Evolutionary conservation across 2,329 filamentous ascomycete species (phyloP).

Genomic region (Setomelanomma holmii): DNA sequence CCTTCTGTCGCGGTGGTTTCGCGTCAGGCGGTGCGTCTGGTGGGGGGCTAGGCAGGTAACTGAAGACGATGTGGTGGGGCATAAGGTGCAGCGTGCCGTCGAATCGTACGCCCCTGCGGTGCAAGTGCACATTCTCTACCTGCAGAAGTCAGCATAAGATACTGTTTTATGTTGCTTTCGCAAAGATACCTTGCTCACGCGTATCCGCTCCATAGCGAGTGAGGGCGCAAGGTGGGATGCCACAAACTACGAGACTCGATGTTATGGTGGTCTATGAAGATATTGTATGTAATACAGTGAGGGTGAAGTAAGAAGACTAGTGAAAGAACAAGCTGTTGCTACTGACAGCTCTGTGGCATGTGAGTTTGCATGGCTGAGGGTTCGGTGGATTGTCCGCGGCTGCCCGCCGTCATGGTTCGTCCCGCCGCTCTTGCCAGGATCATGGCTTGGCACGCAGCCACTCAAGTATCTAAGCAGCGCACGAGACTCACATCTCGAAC

Average conservation of each 20-base stretch:
- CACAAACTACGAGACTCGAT: background rate
- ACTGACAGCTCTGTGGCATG: constrained; percentile 9
- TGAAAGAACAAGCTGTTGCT: constrained; percentile 3
- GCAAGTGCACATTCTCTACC: constrained; percentile 69
- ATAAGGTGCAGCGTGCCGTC: constrained; percentile 68
- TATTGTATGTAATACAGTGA: constrained; percentile 7
- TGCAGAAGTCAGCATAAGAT: constrained; percentile 32
- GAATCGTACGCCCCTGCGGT: constrained; percentile 63
- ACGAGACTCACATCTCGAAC: background rate
- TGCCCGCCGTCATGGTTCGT: constrained; percentile 32
- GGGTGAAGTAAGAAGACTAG: background rate
- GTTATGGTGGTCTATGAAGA: background rate
- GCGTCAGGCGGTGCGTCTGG: constrained; percentile 44
- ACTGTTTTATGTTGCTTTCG: background rate
- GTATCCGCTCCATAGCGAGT: constrained; percentile 54
- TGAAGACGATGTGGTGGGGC: constrained; percentile 70
- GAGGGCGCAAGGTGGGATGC: constrained; percentile 2
- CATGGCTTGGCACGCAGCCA: constrained; percentile 29
- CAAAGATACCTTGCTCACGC: constrained; percentile 52
- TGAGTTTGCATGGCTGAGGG: constrained; percentile 19
- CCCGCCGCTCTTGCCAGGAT: constrained; percentile 25
- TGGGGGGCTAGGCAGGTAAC: constrained; percentile 57
- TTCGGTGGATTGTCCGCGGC: constrained; percentile 24
- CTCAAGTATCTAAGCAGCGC: background rate
- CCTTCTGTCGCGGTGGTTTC: constrained; percentile 61